Evolutionary conservation across 1,139 yeast genomes (phyloP).

Genomic region (Lodderomyces oxycetoniae): DNA sequence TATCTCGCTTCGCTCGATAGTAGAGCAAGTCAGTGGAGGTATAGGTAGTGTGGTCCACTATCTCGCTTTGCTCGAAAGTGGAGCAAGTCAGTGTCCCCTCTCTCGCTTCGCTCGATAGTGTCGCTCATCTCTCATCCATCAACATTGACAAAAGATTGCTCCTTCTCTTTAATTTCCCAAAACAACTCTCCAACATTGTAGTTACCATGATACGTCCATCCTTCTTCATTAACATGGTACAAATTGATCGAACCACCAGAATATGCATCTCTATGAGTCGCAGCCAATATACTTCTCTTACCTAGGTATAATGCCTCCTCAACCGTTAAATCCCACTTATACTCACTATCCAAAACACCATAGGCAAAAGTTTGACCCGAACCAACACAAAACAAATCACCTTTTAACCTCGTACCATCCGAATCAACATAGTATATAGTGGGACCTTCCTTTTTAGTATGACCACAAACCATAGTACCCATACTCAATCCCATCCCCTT

Average conservation of each 20-base stretch:
- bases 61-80: too few relatives aligned
- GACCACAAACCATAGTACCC: constrained; percentile 99
- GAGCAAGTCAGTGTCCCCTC: too few relatives aligned
- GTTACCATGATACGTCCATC: constrained; percentile 96
- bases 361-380: constrained; percentile 99
- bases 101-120: too few relatives aligned
- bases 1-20: too few relatives aligned
- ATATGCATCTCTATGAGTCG: constrained; percentile 97
- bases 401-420: constrained; percentile 93
- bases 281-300: constrained; percentile 93
- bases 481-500: constrained; percentile 98
- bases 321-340: constrained; percentile 81
- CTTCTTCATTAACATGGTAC: constrained; percentile 87
- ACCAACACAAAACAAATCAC: constrained; percentile 95
- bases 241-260: constrained; percentile 96
- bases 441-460: constrained; percentile 92
- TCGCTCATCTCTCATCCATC: constrained; percentile 37
- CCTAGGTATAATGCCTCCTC: constrained; percentile 95
- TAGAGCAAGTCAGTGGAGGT: too few relatives aligned
- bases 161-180: constrained; percentile 88
- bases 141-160: constrained; percentile 87
- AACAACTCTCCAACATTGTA: constrained; percentile 86
- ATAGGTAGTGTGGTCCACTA: too few relatives aligned
- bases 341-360: constrained; percentile 92
- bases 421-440: constrained; percentile 94